These are phyloP conservation scores for Solanum hybrid DNA, from an alignment of 305 asterid genomes.

Conservation along the genomic window DNA sequence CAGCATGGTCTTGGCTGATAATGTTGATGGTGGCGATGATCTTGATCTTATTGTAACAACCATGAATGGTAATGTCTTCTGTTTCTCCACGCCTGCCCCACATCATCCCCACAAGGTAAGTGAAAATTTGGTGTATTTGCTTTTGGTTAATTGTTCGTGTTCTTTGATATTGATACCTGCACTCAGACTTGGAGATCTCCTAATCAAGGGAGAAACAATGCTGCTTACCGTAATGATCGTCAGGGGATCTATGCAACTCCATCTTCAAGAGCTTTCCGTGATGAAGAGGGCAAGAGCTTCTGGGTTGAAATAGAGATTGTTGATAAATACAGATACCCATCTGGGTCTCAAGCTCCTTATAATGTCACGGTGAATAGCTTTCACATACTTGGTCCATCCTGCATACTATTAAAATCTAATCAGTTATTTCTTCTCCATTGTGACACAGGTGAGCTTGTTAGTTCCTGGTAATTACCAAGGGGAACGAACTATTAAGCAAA, in stretches of 20 bases:
- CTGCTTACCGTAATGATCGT: conserved; percentile 52
- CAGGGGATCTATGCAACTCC: conserved; percentile 82
- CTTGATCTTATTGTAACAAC: conserved; percentile 94
- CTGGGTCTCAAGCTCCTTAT: conserved; percentile 89
- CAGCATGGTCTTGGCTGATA: conserved; percentile 98
- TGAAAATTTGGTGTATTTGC: background rate
- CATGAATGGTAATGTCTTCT: conserved; percentile 97
- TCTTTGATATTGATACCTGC: conserved; percentile 6
- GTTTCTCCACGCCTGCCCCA: conserved; percentile 95
- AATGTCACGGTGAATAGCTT: conserved; percentile 65
- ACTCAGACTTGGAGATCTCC: conserved; percentile 85
- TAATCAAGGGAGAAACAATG: conserved; percentile 84
- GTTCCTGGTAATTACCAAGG: conserved; percentile 99
- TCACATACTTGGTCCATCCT: background rate
- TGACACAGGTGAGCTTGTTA: conserved; percentile 66
- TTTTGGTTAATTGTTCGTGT: conserved; percentile 2
- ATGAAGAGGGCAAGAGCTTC: conserved; percentile 95
- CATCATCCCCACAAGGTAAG: conserved; percentile 94
- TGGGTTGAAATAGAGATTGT: conserved; percentile 90
- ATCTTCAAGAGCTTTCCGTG: conserved; percentile 84
- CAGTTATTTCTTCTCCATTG: background rate
- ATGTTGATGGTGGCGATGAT: conserved; percentile 96
- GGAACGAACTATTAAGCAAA: conserved; percentile 74
- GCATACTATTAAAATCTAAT: background rate
- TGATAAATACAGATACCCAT: conserved; percentile 68